phyloP scores from a whole-genome alignment of 2,329 filamentous ascomycete genomes.

The Diaporthe batatas region DNA sequence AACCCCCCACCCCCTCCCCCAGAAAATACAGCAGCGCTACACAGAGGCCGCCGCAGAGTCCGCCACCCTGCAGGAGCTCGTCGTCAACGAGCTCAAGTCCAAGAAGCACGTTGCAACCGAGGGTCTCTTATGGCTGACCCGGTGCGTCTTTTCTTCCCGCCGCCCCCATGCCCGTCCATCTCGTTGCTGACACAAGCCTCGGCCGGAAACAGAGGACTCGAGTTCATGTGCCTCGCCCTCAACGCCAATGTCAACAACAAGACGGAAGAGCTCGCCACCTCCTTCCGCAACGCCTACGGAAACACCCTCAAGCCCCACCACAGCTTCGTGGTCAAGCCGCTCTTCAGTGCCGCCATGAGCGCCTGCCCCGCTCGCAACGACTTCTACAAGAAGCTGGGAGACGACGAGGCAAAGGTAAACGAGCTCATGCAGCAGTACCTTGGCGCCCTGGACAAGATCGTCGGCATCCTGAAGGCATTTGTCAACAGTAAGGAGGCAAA shows the following conservation, averaged over 20 bases:
- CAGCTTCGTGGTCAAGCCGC: conserved; percentile 87
- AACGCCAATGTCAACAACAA: conserved; percentile 79
- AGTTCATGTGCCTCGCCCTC: conserved; percentile 91
- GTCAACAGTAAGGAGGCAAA: conserved; percentile 68
- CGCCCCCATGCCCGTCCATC: conserved; percentile 28
- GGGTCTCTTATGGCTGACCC: conserved; percentile 89
- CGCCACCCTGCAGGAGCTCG: conserved; percentile 87
- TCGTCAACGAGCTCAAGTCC: conserved; percentile 86
- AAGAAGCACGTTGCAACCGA: conserved; percentile 92
- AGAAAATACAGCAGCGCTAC: conserved; percentile 93
- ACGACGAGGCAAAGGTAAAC: conserved; percentile 71
- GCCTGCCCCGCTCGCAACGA: conserved; percentile 93
- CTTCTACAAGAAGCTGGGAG: conserved; percentile 90
- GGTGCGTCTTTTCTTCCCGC: conserved; percentile 65
- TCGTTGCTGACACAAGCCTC: conserved; percentile 30
- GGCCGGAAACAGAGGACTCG: conserved; percentile 76
- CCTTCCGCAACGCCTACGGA: conserved; percentile 89
- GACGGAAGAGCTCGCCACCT: conserved; percentile 81
- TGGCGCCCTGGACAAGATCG: conserved; percentile 80
- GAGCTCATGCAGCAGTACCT: conserved; percentile 79
- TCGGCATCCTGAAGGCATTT: conserved; percentile 79
- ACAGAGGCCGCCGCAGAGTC: conserved; percentile 82
- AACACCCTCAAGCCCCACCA: conserved; percentile 93
- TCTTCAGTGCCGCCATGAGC: conserved; percentile 94
- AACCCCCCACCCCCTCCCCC: not conserved